Base-by-base conservation (phyloP, 352 stramenopile genomes). In the Phytophthora fragariaefolia region DNA sequence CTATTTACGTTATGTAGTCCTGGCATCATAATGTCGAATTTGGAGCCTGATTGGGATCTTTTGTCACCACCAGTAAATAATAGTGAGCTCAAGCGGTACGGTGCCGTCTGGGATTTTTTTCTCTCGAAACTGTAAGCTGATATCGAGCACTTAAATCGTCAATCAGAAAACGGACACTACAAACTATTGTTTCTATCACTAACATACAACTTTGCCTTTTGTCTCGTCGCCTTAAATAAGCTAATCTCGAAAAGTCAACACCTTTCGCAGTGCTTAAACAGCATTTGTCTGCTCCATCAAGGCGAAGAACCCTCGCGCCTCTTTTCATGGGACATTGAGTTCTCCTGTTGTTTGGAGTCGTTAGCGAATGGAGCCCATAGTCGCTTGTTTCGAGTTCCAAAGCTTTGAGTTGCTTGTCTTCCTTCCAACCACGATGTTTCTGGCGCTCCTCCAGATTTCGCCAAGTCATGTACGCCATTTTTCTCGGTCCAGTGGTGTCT, bases 291-390 rank as follows among this genome's bases (percentile, higher is more conserved):
- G 73, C 56, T 92, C 83, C 71, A 92, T 77, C 82, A 80, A 92
- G 0, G 63, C 63, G 36, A 92, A 90, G 32, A 88, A 81, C 0
- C 79, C 77, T 8, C 74, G 61, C 23, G 75, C 69, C 24, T 86
- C 47, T 51, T 91, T 86, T 82, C 84, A 92, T 2, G 84, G 80
- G 13, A 92, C 70, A 28, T 92, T 92, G 51, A 92, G 73, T 50
- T 91, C 82, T 42, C 79, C 78, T 0, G 74, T 78, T 64, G 47
- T 22, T 65, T 70, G 6, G 74, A 72, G 30, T 83, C 52, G 9
- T 50, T 66, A 1, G 73, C 50, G 52, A 82, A 90, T 7, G 82
- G 80, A 27, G 59, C 71, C 84, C 84, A 92, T 3, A 87, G 63
- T 22, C 69, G 63, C 26, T 85, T 54, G 12, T 81, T 72, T 66